Evolutionary conservation across 352 stramenopile species (phyloP).

Genomic region (Phytopythium oedochilum): DNA sequence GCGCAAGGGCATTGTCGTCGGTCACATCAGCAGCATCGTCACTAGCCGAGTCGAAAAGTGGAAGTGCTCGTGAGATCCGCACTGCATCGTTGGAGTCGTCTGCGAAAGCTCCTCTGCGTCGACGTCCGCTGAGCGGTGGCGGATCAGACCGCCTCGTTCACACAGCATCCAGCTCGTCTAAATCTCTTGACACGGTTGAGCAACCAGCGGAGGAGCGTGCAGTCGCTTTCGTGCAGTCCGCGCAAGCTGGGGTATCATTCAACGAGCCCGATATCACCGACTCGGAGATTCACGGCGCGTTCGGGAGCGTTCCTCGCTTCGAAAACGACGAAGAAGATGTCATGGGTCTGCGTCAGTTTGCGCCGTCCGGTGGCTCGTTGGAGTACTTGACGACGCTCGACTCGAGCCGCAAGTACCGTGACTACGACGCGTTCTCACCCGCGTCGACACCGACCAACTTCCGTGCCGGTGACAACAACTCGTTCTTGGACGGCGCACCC

Average conservation of each 20-base stretch:
- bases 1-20: not conserved
- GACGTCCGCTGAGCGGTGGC: constrained; percentile 1
- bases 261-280: constrained; percentile 22
- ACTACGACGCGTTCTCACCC: constrained; percentile 36
- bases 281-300: constrained; percentile 26
- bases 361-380: constrained; percentile 19
- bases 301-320: constrained; percentile 24
- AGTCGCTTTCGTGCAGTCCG: constrained; percentile 15
- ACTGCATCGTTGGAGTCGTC: not conserved
- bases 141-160: constrained; percentile 14
- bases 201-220: constrained; percentile 9
- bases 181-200: constrained; percentile 11
- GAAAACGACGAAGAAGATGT: constrained; percentile 25
- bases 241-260: constrained; percentile 19
- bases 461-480: constrained; percentile 12
- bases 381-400: constrained; percentile 29
- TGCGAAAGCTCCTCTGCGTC: not conserved
- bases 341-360: constrained; percentile 29
- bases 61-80: not conserved
- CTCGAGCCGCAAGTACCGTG: constrained; percentile 29
- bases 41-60: not conserved
- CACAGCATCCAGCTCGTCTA: constrained; percentile 4
- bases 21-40: not conserved
- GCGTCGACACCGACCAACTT: constrained; percentile 26
- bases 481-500: constrained; percentile 20